Evolutionary conservation across 768 basidiomycete genomes (phyloP).

Genomic region (Boletus rex-veris): DNA sequence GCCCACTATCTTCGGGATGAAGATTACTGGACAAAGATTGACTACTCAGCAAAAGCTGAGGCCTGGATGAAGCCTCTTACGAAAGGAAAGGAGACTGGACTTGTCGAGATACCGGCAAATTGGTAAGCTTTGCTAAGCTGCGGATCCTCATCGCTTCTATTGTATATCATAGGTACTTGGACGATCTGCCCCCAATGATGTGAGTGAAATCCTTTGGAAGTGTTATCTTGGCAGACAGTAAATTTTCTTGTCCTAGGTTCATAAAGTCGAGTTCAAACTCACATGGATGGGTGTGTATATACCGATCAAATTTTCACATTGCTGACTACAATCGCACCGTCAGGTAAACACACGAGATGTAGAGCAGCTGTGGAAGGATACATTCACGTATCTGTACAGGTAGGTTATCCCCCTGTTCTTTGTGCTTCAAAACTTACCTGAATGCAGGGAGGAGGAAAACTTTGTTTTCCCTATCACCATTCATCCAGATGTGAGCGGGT

Average conservation of each 20-base stretch:
- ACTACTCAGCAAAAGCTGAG: slow-evolving; percentile 53
- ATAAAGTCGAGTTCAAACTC: slow-evolving; percentile 65
- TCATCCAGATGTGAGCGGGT: slow-evolving; percentile 75
- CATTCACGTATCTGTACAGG: slow-evolving; percentile 66
- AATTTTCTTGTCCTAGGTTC: slow-evolving; percentile 44
- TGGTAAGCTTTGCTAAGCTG: slow-evolving; percentile 42
- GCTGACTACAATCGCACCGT: not conserved
- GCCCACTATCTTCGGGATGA: slow-evolving; percentile 66
- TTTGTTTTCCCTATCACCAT: slow-evolving; percentile 77
- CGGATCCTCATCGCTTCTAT: not conserved
- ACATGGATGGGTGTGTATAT: slow-evolving; percentile 58
- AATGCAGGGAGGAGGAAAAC: slow-evolving; percentile 52
- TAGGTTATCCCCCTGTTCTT: slow-evolving; percentile 13
- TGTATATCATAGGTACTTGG: slow-evolving; percentile 48
- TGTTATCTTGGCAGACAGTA: not conserved
- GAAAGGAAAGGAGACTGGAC: slow-evolving; percentile 59
- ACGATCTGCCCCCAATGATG: slow-evolving; percentile 77
- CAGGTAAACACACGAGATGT: slow-evolving; percentile 64
- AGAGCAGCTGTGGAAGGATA: slow-evolving; percentile 75
- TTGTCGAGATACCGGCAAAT: slow-evolving; percentile 64
- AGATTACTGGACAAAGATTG: slow-evolving; percentile 72
- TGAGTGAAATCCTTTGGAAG: slow-evolving; percentile 21
- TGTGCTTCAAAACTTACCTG: too few species aligned
- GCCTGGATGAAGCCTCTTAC: slow-evolving; percentile 75
- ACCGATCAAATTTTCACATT: not conserved